phyloP scores from a whole-genome alignment of 31 red algal species.

The Pterothamnion heteromorphum region DNA sequence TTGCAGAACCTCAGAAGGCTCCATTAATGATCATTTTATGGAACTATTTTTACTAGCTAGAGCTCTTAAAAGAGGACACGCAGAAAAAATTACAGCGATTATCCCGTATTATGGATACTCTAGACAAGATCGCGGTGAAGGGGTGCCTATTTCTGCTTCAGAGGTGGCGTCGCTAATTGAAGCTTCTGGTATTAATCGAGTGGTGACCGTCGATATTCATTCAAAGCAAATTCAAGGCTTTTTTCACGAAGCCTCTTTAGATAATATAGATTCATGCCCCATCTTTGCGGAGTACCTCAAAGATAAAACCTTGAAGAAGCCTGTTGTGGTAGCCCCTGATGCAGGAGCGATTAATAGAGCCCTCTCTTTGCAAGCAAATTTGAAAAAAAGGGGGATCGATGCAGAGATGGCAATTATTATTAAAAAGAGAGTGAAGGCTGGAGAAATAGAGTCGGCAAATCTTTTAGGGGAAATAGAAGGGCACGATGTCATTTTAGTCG shows the following conservation, averaged over 20 bases:
- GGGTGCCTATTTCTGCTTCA: background rate
- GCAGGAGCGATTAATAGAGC: slow-evolving; percentile 85
- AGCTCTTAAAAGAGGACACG: background rate
- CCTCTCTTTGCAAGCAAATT: slow-evolving; percentile 63
- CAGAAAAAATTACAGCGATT: background rate
- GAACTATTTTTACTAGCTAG: background rate
- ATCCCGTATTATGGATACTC: slow-evolving; percentile 35
- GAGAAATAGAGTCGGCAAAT: slow-evolving; percentile 80
- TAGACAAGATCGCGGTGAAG: background rate
- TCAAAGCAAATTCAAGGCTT: slow-evolving; percentile 30
- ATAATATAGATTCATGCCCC: background rate
- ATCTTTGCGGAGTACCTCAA: background rate
- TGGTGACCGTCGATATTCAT: slow-evolving; percentile 17
- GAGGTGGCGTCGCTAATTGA: background rate
- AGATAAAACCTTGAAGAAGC: background rate
- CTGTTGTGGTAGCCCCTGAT: slow-evolving; percentile 75
- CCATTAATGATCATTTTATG: slow-evolving; percentile 20
- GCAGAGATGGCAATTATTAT: slow-evolving; percentile 81
- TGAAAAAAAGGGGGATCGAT: slow-evolving; percentile 47
- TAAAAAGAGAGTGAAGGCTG: slow-evolving; percentile 69
- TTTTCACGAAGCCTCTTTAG: background rate
- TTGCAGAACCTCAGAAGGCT: background rate
- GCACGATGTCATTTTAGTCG: slow-evolving; percentile 81
- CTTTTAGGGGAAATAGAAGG: slow-evolving; percentile 76
- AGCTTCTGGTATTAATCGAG: slow-evolving; percentile 20